A percentile compares a stretch with the other conserved stretches of the same genome.
phyloP scores from a whole-genome alignment of 441 rosid species.

The Melastoma candidum region DNA sequence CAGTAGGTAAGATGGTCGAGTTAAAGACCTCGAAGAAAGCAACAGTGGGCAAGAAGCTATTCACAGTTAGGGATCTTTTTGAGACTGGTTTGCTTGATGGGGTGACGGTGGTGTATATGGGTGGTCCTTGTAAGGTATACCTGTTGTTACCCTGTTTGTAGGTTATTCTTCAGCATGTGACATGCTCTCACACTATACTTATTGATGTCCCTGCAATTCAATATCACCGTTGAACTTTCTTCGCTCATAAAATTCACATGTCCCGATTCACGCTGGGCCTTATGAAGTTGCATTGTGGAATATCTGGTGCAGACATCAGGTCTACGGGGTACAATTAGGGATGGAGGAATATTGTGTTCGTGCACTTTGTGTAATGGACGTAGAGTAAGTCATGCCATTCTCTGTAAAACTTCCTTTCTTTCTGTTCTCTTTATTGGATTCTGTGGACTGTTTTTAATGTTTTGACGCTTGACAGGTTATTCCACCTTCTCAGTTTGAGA shows the following conservation, averaged over 20 bases:
- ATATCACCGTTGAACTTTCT: too few relatives aligned
- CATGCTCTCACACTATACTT: too few relatives aligned
- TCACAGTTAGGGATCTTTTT: constrained; percentile 86
- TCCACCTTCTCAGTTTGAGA: constrained; percentile 96
- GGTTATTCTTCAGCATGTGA: constrained; percentile 6
- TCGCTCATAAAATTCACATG: too few relatives aligned
- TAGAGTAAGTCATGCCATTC: constrained; percentile 43
- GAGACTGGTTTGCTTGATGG: constrained; percentile 97
- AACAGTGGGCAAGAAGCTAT: constrained; percentile 45
- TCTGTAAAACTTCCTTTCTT: constrained; percentile 16
- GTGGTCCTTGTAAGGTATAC: constrained; percentile 25
- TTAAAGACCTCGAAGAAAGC: constrained; percentile 49
- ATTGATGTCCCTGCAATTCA: too few relatives aligned
- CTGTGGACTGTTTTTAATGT: constrained; percentile 15
- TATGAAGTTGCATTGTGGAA: not conserved
- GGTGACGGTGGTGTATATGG: constrained; percentile 83
- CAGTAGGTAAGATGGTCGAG: constrained; percentile 39
- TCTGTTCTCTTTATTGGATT: constrained; percentile 1
- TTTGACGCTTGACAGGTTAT: constrained; percentile 36
- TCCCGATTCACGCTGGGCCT: too few relatives aligned
- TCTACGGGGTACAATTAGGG: constrained; percentile 77
- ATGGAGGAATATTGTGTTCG: constrained; percentile 87
- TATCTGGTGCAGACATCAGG: constrained; percentile 61
- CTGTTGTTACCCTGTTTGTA: constrained; percentile 3
- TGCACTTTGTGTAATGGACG: constrained; percentile 77